These are phyloP conservation scores for Trypanosoma melophagium DNA, from an alignment of 208 protist genomes.

Conservation along the genomic window DNA sequence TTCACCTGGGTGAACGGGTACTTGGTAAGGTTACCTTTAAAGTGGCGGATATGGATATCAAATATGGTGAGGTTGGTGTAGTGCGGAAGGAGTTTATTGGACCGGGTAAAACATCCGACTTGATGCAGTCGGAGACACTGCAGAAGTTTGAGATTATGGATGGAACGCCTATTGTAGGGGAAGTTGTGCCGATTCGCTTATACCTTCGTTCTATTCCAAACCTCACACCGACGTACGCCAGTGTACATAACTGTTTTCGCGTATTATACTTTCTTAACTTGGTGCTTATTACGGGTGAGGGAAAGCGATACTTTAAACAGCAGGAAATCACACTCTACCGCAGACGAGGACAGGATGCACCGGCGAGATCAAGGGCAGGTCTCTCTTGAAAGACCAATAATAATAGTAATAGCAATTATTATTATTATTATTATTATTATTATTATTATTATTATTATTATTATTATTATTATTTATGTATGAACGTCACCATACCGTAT, in stretches of 20 bases:
- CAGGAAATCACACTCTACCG: conserved; percentile 87
- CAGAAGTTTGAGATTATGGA: conserved; percentile 93
- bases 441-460: too few species aligned
- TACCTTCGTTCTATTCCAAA: conserved; percentile 76
- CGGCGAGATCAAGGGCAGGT: conserved; percentile 9
- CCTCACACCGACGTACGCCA: conserved; percentile 80
- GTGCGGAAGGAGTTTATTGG: conserved; percentile 72
- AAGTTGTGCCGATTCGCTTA: conserved; percentile 90
- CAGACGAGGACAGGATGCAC: conserved; percentile 54
- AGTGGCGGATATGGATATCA: conserved; percentile 70
- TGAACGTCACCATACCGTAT: too few species aligned
- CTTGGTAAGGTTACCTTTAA: conserved; percentile 83
- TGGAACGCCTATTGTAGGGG: conserved; percentile 84
- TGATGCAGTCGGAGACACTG: conserved; percentile 72
- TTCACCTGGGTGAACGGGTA: conserved; percentile 76
- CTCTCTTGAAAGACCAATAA: not conserved
- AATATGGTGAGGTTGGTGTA: conserved; percentile 73
- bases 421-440: too few species aligned
- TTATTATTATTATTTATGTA: too few species aligned
- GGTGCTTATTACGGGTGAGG: conserved; percentile 71
- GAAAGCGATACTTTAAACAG: conserved; percentile 90
- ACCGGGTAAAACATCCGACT: conserved; percentile 31
- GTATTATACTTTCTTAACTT: conserved; percentile 90
- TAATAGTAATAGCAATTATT: not conserved
- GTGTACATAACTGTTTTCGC: conserved; percentile 61